Evolutionary conservation across 2,329 filamentous ascomycete genomes (phyloP), one percentile per base, ranked within the genome.

Genomic region (Monosporascus sp.): DNA sequence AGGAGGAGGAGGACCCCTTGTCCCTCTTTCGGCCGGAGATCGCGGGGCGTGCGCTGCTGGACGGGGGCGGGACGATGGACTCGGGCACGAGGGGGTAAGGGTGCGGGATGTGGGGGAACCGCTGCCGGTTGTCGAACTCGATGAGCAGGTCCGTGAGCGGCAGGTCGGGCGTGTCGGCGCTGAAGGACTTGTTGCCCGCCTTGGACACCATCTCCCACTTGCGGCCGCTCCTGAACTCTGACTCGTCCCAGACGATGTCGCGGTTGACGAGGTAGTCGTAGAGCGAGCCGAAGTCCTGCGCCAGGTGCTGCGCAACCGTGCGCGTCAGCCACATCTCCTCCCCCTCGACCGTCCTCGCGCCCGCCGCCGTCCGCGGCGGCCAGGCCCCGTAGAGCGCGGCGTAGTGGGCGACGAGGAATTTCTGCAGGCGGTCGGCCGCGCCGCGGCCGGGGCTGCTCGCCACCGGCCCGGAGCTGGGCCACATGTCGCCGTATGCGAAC

Each of bases 221-320:
- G 41, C 83, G 78, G 18, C 79, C 78, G 3, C 79, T 77, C 0
- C 82, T 73, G 47, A 81, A 81, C 62, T 86, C 83, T 0, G 78
- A 79, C 20, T 77, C 77, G 51, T 86, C 83, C 83, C 85, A 89
- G 0, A 79, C 65, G 5, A 88, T 77, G 47, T 87, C 81, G 5
- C 83, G 78, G 65, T 89, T 81, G 17, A 89, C 85, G 1, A 89
- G 71, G 56, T 86, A 88, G 61, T 89, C 85, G 60, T 89, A 89
- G 2, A 89, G 70, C 0, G 82, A 80, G 2, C 83, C 82, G 60
- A 89, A 88, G 58, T 89, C 86, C 34, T 72, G 74, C 57, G 86
- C 83, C n/a, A 89, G 65, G 3, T 72, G 73, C 47, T 77, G 74
- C 1, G 77, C 77, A 18, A 87, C 65, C 3, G 74, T 77, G 41